Percentiles rank a stretch among this genome's conserved stretches.
phyloP scores from a whole-genome alignment of 805 yeast species.

The Lachancea meyersii region DNA sequence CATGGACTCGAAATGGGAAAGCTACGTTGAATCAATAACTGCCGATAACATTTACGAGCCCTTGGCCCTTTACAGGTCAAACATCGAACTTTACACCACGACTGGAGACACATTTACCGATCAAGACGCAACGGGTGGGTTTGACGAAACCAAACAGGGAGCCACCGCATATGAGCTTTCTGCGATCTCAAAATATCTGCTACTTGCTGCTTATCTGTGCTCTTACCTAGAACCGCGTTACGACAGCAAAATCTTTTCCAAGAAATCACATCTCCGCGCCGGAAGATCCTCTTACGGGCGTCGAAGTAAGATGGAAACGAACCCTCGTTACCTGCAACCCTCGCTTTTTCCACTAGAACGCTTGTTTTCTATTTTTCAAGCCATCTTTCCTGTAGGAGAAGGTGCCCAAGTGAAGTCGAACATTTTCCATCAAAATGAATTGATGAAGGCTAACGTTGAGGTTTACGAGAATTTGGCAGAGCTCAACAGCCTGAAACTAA shows the following conservation, averaged over 20 bases:
- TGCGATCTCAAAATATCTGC: slow-evolving; percentile 56
- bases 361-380: slow-evolving; percentile 68
- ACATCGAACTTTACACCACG: slow-evolving; percentile 25
- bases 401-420: slow-evolving; percentile 26
- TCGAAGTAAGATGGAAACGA: slow-evolving; percentile 43
- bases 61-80: slow-evolving; percentile 28
- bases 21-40: slow-evolving; percentile 18
- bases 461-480: slow-evolving; percentile 56
- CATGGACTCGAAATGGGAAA: slow-evolving; percentile 29
- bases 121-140: slow-evolving; percentile 12
- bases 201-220: slow-evolving; percentile 78
- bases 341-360: slow-evolving; percentile 73
- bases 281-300: slow-evolving; percentile 38
- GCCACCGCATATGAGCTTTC: slow-evolving; percentile 45
- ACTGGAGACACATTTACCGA: slow-evolving; percentile 32
- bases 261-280: slow-evolving; percentile 39
- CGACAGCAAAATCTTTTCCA: slow-evolving; percentile 68
- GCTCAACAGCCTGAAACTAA: slow-evolving; percentile 46
- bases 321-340: slow-evolving; percentile 61
- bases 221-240: slow-evolving; percentile 65
- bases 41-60: slow-evolving; percentile 21
- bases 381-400: slow-evolving; percentile 48
- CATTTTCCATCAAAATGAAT: slow-evolving; percentile 12
- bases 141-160: slow-evolving; percentile 8
- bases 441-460: slow-evolving; percentile 40